Base-by-base conservation (phyloP, 1,139 yeast genomes). In the Tardiomyces digboiensis region DNA sequence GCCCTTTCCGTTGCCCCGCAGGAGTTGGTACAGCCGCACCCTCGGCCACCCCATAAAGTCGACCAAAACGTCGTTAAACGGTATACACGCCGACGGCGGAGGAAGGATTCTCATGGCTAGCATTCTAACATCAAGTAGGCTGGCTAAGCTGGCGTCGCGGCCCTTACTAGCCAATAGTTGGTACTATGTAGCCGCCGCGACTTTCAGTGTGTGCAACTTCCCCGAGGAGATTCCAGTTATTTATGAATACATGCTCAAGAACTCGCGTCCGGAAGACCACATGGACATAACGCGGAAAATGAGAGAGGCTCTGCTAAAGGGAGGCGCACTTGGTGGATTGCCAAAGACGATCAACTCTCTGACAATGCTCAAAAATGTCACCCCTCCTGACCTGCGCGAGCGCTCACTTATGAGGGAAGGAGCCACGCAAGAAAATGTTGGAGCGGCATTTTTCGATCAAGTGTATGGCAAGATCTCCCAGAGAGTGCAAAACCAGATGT, bases 271-370 rank as follows among this genome's bases (percentile, higher is more conserved):
- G 19, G 39, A 41, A 1, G 45, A 49, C 36, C 54, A 52, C 14
- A 49, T 45, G 19, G 41, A 42, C 33, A 61, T 81, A 8, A 79
- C 89, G 0, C 68, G 72, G 39, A 75, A 82, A 55, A 68, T 83
- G 46, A 68, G 95, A 47, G 97, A 88, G 57, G 80, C 88, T 10
- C 65, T 88, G 6, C 66, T 88, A 57, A 88, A 88, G 59, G 72
- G 86, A 7, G 73, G 83, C 1, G 94, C 95, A 0, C 66, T 88
- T 42, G 77, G 80, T 14, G 97, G 97, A 0, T 70, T 88, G 20
- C 97, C 97, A 1, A 82, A 81, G 53, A 76, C 89, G 2, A 88
- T 88, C 60, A 88, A 88, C 60, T 76, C 94, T 1, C 65, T 88
- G 56, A 81, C 77, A 63, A 68, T 72, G 37, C 68, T 87, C 48